Evolutionary conservation across 352 stramenopile genomes (phyloP), one percentile per base, ranked within the genome.

Genomic region (Globisporangium emineosum): DNA sequence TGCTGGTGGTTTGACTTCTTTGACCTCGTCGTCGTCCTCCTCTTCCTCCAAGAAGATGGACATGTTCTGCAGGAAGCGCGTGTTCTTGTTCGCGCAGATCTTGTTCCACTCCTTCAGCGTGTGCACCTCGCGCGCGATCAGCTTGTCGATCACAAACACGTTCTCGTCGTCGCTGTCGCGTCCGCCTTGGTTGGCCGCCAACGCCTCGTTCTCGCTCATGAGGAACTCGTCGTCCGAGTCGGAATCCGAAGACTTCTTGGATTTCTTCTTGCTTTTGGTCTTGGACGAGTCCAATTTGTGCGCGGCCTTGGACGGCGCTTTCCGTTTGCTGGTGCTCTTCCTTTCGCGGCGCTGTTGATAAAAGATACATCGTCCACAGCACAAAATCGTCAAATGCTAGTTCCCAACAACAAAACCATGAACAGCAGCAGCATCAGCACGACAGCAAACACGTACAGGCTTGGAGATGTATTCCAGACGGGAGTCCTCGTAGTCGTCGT

Each of bases 81-180:
- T 91, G 43, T 78, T 91, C 62, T 85, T 88, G 66, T 86, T 79
- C 57, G 67, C 72, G 33, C 86, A 91, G 5, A 89, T 86, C 47
- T 85, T 89, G 52, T 75, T 70, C 88, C 88, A 96, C 52, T 93
- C 78, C 43, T 91, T 92, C 9, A 78, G 49, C 7, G 88, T 94
- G 62, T 94, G 88, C 17, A 83, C 76, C 50, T 96, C 88, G 3
- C 80, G 74, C 23, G 79, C 88, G 30, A 96, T 61, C 2, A 96
- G 53, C 61, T 96, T 96, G 69, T 91, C 88, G 58, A 96, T 90
- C 42, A 94, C 73, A 66, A 93, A 95, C 23, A 66, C 72, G 52
- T 91, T 87, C n/a, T 88, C 79, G 27, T 85, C 77, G 23, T 73
- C 67, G 33, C 49, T 68, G 35, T 59, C 57, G 21, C 27, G 25